Evolutionary conservation across 2,329 filamentous ascomycete species (phyloP).

Genomic region (Xylaria sp.): DNA sequence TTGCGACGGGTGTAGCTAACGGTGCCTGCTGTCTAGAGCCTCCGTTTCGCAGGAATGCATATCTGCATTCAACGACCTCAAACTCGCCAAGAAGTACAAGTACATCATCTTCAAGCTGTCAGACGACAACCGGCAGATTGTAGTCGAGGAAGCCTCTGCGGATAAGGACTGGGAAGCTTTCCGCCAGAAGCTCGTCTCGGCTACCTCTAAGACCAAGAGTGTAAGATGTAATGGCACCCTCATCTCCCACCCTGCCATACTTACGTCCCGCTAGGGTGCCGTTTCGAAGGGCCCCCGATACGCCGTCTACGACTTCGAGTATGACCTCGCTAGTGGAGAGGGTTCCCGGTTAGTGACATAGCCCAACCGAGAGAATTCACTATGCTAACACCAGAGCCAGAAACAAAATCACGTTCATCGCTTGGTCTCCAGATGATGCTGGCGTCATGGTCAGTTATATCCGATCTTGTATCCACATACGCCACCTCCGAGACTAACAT

Average conservation of each 20-base stretch:
- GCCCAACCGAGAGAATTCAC: slow-evolving; percentile 45
- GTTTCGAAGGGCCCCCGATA: slow-evolving; percentile 79
- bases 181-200: slow-evolving; percentile 79
- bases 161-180: slow-evolving; percentile 77
- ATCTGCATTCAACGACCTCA: slow-evolving; percentile 80
- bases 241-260: slow-evolving; percentile 48
- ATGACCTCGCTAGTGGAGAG: slow-evolving; percentile 76
- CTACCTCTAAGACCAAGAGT: slow-evolving; percentile 76
- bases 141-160: slow-evolving; percentile 77
- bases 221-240: slow-evolving; percentile 55
- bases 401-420: slow-evolving; percentile 83
- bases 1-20: slow-evolving; percentile 27
- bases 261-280: slow-evolving; percentile 60
- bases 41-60: slow-evolving; percentile 78
- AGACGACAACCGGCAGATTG: slow-evolving; percentile 84
- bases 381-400: slow-evolving; percentile 52
- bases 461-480: background rate
- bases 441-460: slow-evolving; percentile 72
- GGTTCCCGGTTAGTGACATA: slow-evolving; percentile 67
- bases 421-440: slow-evolving; percentile 86
- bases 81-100: slow-evolving; percentile 83
- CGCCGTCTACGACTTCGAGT: slow-evolving; percentile 87
- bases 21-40: slow-evolving; percentile 63
- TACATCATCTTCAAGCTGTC: slow-evolving; percentile 91
- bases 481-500: slow-evolving; percentile 33